Conservation (phyloP, 345 rosid species). For the Populus tremula region DNA sequence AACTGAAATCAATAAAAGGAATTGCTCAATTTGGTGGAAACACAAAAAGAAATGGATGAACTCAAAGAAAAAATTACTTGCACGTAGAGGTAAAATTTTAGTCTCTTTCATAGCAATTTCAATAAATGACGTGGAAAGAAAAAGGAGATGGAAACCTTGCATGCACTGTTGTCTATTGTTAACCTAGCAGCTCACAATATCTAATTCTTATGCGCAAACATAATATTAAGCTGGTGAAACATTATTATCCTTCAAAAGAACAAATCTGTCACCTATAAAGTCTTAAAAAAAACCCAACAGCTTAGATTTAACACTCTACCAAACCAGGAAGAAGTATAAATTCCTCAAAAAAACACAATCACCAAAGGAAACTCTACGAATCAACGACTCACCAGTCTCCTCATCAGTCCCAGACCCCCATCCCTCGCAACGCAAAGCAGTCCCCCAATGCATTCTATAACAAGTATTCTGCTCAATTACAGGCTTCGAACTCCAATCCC, state of each 20-base stretch:
- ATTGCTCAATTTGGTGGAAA: constrained; percentile 13
- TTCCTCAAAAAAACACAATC: neutral
- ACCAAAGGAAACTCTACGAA: neutral
- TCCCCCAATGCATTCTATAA: constrained; percentile 93
- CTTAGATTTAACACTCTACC: neutral
- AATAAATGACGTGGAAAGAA: neutral
- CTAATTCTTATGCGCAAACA: neutral
- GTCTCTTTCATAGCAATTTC: neutral
- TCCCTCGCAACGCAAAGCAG: constrained; percentile 78
- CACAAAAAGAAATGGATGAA: neutral
- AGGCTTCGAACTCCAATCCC: constrained; percentile 83
- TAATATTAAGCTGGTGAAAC: neutral
- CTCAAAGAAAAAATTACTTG: neutral
- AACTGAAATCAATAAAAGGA: constrained; percentile 49
- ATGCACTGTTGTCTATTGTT: neutral
- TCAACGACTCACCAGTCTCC: constrained; percentile 59
- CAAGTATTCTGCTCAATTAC: constrained; percentile 96
- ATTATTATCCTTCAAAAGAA: neutral
- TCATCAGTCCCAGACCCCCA: constrained; percentile 74
- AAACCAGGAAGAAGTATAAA: neutral
- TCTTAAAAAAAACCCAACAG: neutral
- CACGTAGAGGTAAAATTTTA: neutral
- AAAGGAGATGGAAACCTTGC: neutral
- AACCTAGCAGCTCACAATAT: neutral
- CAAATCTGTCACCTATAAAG: neutral